Percentiles rank a stretch among this genome's conserved stretches.
phyloP scores from a whole-genome alignment of 164 flowering plant species.

The Nelumbo lutea region DNA sequence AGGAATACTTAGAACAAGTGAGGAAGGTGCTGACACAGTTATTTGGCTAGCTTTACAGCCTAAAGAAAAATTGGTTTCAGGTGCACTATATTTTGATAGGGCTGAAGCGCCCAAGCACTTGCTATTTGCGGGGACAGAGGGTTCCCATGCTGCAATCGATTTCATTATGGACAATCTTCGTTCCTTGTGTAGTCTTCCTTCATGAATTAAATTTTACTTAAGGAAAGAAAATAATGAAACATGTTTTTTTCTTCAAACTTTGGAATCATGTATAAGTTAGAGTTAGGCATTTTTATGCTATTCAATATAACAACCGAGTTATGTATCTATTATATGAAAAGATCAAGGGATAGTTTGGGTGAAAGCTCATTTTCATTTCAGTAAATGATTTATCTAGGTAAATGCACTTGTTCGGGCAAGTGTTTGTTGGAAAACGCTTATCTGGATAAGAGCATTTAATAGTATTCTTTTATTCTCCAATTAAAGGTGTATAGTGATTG shows the following conservation, averaged over 20 bases:
- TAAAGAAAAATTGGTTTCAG: conserved; percentile 62
- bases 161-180: conserved; percentile 44
- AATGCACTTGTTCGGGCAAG: no score
- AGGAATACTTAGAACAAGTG: conserved; percentile 73
- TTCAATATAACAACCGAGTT: no score
- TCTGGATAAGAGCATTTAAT: no score
- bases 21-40: conserved; percentile 86
- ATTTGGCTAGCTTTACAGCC: conserved; percentile 90
- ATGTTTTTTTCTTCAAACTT: background rate
- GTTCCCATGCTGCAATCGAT: conserved; percentile 51
- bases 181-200: conserved; percentile 33
- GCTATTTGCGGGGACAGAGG: conserved; percentile 49
- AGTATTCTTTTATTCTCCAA: no score
- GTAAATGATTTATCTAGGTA: no score
- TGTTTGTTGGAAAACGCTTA: no score
- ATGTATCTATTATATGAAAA: no score
- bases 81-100: conserved; percentile 86
- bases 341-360: no score
- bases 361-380: no score
- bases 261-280: no score
- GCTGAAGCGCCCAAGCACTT: conserved; percentile 81
- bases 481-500: no score
- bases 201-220: conserved; percentile 3
- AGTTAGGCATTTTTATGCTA: no score
- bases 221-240: background rate